Conservation (phyloP, 2,329 filamentous ascomycete species). For the Cladobotryum protrusum region DNA sequence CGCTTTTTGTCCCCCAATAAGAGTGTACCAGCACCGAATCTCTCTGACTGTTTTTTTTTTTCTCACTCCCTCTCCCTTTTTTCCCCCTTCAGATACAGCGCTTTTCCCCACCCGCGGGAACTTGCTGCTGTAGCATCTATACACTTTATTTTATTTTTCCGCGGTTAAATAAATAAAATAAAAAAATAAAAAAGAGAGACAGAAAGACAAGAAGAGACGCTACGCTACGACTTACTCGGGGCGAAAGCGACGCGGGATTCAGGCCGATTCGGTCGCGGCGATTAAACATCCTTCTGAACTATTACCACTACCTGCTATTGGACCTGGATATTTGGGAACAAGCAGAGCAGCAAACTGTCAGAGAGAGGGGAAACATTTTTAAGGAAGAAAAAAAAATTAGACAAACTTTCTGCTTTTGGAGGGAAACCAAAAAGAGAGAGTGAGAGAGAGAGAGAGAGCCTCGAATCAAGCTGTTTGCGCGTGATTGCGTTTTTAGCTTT, state of each 20-base stretch:
- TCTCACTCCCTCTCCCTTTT: neutral
- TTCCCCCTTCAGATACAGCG: neutral
- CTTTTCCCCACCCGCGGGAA: neutral
- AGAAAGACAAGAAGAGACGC: too few species aligned
- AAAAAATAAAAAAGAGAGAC: too few species aligned
- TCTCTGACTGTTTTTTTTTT: constrained; percentile 7
- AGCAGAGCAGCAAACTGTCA: too few species aligned
- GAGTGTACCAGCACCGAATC: neutral
- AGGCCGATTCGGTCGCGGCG: constrained; percentile 11
- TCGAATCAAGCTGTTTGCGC: neutral
- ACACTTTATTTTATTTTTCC: too few species aligned
- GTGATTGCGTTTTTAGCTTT: neutral
- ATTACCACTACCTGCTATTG: too few species aligned
- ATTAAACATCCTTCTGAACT: neutral
- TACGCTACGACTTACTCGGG: neutral
- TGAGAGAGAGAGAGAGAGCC: too few species aligned
- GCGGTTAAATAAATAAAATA: too few species aligned
- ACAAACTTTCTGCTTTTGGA: too few species aligned
- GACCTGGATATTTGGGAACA: too few species aligned
- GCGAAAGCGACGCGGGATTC: constrained; percentile 5
- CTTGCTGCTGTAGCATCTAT: neutral
- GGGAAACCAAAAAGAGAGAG: neutral
- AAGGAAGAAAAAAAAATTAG: too few species aligned
- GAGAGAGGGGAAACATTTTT: too few species aligned
- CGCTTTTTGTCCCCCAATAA: too few species aligned